Evolutionary conservation across 345 rosid species (phyloP).

Genomic region (Carallia brachiata): DNA sequence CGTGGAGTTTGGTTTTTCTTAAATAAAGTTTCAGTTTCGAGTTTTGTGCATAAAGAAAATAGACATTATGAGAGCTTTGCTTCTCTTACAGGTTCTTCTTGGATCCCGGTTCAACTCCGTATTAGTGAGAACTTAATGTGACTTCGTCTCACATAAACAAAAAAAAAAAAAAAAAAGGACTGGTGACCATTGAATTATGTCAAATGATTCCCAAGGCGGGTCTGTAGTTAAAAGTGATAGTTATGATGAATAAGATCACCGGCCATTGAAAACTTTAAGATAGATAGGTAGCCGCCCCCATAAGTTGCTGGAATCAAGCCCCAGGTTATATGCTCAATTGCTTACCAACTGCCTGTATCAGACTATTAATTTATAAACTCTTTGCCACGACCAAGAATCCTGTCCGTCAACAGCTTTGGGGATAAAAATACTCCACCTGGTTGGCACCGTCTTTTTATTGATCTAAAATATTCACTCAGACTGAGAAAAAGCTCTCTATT

Average conservation of each 20-base stretch:
- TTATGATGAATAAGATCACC: constrained; percentile 15
- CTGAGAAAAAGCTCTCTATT: constrained; percentile 13
- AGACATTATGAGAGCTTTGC: too few species aligned
- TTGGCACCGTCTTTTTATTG: constrained; percentile 22
- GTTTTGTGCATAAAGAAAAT: too few species aligned
- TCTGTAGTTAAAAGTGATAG: constrained; percentile 14
- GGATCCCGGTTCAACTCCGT: too few species aligned
- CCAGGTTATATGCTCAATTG: constrained; percentile 16
- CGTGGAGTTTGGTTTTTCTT: too few species aligned
- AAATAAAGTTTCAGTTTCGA: too few species aligned
- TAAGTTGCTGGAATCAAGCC: constrained; percentile 20
- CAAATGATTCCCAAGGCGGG: too few species aligned
- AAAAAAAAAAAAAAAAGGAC: too few species aligned
- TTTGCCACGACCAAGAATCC: constrained; percentile 49
- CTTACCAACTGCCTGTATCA: constrained; percentile 23
- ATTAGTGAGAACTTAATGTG: too few species aligned
- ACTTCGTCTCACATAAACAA: too few species aligned
- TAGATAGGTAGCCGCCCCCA: constrained; percentile 28
- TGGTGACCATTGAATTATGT: too few species aligned
- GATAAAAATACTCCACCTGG: neutral
- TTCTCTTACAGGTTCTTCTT: too few species aligned
- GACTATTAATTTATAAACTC: constrained; percentile 18
- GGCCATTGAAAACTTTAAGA: constrained; percentile 21
- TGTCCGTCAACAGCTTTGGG: constrained; percentile 31
- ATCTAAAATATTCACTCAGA: constrained; percentile 50